Evolutionary conservation across 1,139 yeast species (phyloP), one percentile per base, ranked within the genome.

Genomic region (Candida sanyaensis): DNA sequence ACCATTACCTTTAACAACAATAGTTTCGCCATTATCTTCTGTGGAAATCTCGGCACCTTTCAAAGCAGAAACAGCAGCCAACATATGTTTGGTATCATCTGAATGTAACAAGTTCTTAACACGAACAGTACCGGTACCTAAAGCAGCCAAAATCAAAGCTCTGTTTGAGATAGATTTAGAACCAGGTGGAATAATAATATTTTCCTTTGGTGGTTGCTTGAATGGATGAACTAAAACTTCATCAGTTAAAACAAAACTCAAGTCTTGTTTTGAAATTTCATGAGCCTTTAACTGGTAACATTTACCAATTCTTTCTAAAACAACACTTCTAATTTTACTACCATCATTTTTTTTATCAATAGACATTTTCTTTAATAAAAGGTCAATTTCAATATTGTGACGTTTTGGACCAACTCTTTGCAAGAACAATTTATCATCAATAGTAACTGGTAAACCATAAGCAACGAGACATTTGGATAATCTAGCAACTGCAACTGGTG

Each of bases 331-430:
- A 71, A 93, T 93, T 63, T 85, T 86, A 36, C 88, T 75, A 31
- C 99, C 99, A 60, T 90, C 97, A 63, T 93, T 93, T 68, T 93
- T 95, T 77, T 93, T 93, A 68, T 93, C 99, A 50, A 95, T 89
- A 40, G 95, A 83, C 99, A 93, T 93, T 61, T 90, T 90, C 53
- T 83, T 73, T 52, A 93, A 71, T 49, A 93, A 75, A 24, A 76
- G 67, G 48, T 88, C 91, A 43, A 92, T 78, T 23, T 91, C 89
- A 43, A 96, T 83, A 45, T 80, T 73, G 43, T 65, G 62, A 47
- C 77, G 69, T 57, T 85, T 86, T 57, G 78, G 74, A 21, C 95
- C 86, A 48, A 95, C 78, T 53, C 83, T 83, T 61, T 78, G 78
- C 56, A 90, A 82, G 58, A 86, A 75, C 4, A 54, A 46, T 57